phyloP scores from a whole-genome alignment of 2,329 filamentous ascomycete species.

The Exophiala sp. region DNA sequence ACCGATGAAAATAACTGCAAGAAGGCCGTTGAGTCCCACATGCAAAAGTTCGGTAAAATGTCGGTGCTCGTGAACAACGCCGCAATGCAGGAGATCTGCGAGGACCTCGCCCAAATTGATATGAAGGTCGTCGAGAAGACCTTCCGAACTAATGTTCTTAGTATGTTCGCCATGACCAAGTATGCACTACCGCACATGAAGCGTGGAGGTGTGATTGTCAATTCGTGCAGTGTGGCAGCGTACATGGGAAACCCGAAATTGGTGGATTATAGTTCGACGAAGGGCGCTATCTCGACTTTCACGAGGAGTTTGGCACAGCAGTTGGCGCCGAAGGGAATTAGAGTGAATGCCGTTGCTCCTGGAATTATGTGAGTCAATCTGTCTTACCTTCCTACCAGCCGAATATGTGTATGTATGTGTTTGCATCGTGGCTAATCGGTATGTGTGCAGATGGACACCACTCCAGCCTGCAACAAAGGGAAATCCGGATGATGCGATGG shows the following conservation, averaged over 20 bases:
- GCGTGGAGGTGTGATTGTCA: constrained; percentile 49
- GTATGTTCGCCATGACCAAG: constrained; percentile 60
- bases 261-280: constrained; percentile 57
- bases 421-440: background rate
- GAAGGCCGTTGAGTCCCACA: constrained; percentile 51
- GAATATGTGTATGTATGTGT: constrained; percentile 15
- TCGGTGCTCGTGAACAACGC: constrained; percentile 54
- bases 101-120: constrained; percentile 51
- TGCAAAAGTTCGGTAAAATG: constrained; percentile 46
- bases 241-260: constrained; percentile 52
- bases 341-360: constrained; percentile 47
- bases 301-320: constrained; percentile 53
- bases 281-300: constrained; percentile 57
- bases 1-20: constrained; percentile 51
- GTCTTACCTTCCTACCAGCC: background rate
- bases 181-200: constrained; percentile 56
- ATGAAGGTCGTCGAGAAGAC: constrained; percentile 54
- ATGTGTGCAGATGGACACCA: constrained; percentile 32
- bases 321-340: constrained; percentile 55
- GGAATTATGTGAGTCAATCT: constrained; percentile 32
- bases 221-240: constrained; percentile 53
- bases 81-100: constrained; percentile 50
- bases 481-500: constrained; percentile 33
- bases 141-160: constrained; percentile 56
- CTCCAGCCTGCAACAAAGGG: constrained; percentile 29